Base-by-base conservation (phyloP, 768 basidiomycete genomes). In the Multifurca ochricompacta region DNA sequence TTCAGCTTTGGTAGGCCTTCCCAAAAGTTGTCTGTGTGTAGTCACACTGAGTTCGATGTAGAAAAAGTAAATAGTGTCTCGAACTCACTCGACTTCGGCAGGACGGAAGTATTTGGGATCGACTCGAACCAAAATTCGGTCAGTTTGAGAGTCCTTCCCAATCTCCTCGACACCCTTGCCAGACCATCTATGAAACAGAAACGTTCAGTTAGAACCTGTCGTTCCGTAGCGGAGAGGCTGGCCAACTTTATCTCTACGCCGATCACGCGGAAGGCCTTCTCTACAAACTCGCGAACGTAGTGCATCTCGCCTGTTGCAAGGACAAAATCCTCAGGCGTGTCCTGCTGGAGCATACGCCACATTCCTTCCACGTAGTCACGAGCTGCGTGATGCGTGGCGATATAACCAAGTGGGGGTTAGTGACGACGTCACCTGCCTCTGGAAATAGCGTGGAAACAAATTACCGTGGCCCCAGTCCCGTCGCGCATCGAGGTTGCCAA, bases 391-490 rank as follows among this genome's bases (percentile, higher is more conserved):
- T 27, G 56, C 19, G 19, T 32, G 8, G 4, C 25, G 14, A 31
- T 27, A 11, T 34, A 36, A 42, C 18, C 16, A 31, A 37, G 35
- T 25, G 40, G 47, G n/a, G 23, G 23, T 37, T 37, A 51, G 28
- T 49, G n/a, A 23, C 40, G 8, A 45, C 14, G 45, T n/a, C 4
- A 31, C 13, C 7, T 6, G 45, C 39, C 23, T 36, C 27, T 45
- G 37, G n/a, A 55, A 34, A 47, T 32, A 13, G 37, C 30, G 45
- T 21, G 45, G 30, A 16, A 37, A 48, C 31, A 36, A 70, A 80
- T 48, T 54, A 90, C 88, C 93, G 70, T 98, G 94, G 63, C 94
- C 94, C 94, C 94, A 98, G 69, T 98, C 94, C 70, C 94, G 90
- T 69, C 86, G 81, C 8, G 95, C 88, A 69, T 96, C 93, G 56